Percentiles rank a stretch among this genome's conserved stretches.
Conservation (phyloP, 352 stramenopile genomes). For the Globisporangium yorkense region DNA sequence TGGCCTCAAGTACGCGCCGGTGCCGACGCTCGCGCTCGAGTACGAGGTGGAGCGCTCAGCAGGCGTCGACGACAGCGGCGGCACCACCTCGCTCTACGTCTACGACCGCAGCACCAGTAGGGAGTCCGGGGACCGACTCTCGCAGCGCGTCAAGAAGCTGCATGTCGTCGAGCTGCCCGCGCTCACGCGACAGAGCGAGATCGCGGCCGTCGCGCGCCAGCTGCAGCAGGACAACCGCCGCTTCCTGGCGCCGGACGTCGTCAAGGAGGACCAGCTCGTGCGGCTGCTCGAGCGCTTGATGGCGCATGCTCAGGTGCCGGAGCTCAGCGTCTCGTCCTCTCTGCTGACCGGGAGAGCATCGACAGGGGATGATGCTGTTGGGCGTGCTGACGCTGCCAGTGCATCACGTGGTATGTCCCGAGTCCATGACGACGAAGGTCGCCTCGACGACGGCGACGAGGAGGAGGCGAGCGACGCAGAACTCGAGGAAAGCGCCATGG, state of each 20-base stretch:
- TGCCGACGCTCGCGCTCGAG: constrained; percentile 76
- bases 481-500: constrained; percentile 33
- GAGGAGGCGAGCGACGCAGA: constrained; percentile 21
- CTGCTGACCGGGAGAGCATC: neutral
- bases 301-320: constrained; percentile 28
- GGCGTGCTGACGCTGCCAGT: neutral
- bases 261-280: constrained; percentile 63
- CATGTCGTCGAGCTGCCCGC: constrained; percentile 76
- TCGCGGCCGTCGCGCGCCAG: constrained; percentile 33
- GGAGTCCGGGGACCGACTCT: neutral
- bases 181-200: constrained; percentile 42
- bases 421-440: neutral
- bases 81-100: constrained; percentile 49
- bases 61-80: constrained; percentile 25
- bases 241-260: constrained; percentile 51
- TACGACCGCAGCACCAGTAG: constrained; percentile 14
- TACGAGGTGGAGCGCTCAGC: constrained; percentile 58
- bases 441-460: constrained; percentile 5
- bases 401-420: neutral
- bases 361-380: neutral
- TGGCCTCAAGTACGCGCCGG: constrained; percentile 76
- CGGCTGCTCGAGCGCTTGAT: constrained; percentile 61
- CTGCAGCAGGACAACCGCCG: constrained; percentile 59
- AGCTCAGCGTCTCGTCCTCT: constrained; percentile 1
- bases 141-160: constrained; percentile 36